Evolutionary conservation across 2,329 filamentous ascomycete genomes (phyloP).

Genomic region (Epichloe gansuensis): DNA sequence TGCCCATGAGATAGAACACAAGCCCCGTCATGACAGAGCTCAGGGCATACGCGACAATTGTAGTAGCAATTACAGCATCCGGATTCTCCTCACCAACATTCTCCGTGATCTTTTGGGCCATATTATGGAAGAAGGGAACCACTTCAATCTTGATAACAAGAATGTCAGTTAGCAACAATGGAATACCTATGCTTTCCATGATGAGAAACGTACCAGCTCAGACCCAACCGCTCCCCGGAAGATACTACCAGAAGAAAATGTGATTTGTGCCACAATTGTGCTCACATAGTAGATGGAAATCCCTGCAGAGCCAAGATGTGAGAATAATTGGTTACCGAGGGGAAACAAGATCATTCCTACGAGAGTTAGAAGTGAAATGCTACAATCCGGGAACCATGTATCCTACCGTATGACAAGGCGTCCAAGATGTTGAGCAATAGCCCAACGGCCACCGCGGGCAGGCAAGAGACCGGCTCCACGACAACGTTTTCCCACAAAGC

Average conservation of each 20-base stretch:
- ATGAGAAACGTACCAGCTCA: constrained; percentile 53
- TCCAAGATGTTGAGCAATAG: constrained; percentile 86
- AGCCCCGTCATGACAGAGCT: constrained; percentile 84
- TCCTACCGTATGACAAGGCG: constrained; percentile 75
- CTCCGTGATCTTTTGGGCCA: constrained; percentile 78
- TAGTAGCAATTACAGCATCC: constrained; percentile 82
- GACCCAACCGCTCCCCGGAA: constrained; percentile 89
- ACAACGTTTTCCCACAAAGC: constrained; percentile 52
- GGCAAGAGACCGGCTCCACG: constrained; percentile 52
- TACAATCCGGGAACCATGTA: constrained; percentile 2
- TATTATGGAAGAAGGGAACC: constrained; percentile 97
- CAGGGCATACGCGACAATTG: constrained; percentile 78
- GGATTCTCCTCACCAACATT: constrained; percentile 68
- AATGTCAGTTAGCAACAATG: not conserved
- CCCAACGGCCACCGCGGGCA: constrained; percentile 82
- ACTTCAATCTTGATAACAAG: constrained; percentile 66
- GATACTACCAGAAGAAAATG: constrained; percentile 75
- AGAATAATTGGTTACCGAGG: constrained; percentile 74
- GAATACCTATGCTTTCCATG: not conserved
- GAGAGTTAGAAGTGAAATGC: constrained; percentile 8
- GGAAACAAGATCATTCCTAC: constrained; percentile 87
- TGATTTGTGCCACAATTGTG: constrained; percentile 85
- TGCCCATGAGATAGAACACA: constrained; percentile 85
- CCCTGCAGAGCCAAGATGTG: constrained; percentile 75
- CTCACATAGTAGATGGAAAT: constrained; percentile 99